Percentiles rank a stretch among this genome's conserved stretches.
Evolutionary conservation across 2,329 filamentous ascomycete species (phyloP).

Genomic region (Seiridium unicorne): DNA sequence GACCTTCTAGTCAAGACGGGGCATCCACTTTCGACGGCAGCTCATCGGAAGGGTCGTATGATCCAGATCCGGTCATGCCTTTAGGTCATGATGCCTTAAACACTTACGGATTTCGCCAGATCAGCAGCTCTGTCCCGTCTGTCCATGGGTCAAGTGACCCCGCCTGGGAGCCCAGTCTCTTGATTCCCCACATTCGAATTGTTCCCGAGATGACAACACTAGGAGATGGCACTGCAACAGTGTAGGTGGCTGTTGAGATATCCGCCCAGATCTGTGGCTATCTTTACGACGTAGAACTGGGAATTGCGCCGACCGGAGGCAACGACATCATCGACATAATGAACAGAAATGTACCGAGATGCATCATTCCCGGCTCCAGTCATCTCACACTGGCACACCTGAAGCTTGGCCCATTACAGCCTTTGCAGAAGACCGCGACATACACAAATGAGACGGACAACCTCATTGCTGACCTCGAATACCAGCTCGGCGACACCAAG

Average conservation of each 20-base stretch:
- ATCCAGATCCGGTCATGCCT: slow-evolving; percentile 11
- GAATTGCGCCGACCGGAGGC: slow-evolving; percentile 40
- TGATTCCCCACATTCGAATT: slow-evolving; percentile 42
- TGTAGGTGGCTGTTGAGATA: slow-evolving; percentile 53
- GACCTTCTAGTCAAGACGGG: slow-evolving; percentile 3
- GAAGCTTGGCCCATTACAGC: slow-evolving; percentile 25
- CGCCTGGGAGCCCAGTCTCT: slow-evolving; percentile 26
- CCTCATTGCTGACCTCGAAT: slow-evolving; percentile 58
- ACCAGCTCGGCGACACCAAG: slow-evolving; percentile 48
- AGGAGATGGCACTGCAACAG: slow-evolving; percentile 26
- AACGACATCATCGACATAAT: slow-evolving; percentile 45
- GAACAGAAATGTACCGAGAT: slow-evolving; percentile 33
- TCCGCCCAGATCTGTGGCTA: slow-evolving; percentile 45
- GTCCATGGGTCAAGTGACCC: slow-evolving; percentile 22
- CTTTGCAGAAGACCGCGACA: slow-evolving; percentile 17
- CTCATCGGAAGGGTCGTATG: slow-evolving; percentile 15
- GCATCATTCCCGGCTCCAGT: slow-evolving; percentile 40
- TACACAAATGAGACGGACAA: slow-evolving; percentile 46
- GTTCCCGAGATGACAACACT: slow-evolving; percentile 39
- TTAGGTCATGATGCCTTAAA: slow-evolving; percentile 10
- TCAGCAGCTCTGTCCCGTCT: slow-evolving; percentile 22
- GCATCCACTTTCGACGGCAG: slow-evolving; percentile 3
- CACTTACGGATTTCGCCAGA: slow-evolving; percentile 5
- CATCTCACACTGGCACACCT: slow-evolving; percentile 49
- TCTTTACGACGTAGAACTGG: slow-evolving; percentile 46